These are phyloP conservation scores for Cichorium intybus DNA, from an alignment of 140 eudicot genomes.

Conservation along the genomic window DNA sequence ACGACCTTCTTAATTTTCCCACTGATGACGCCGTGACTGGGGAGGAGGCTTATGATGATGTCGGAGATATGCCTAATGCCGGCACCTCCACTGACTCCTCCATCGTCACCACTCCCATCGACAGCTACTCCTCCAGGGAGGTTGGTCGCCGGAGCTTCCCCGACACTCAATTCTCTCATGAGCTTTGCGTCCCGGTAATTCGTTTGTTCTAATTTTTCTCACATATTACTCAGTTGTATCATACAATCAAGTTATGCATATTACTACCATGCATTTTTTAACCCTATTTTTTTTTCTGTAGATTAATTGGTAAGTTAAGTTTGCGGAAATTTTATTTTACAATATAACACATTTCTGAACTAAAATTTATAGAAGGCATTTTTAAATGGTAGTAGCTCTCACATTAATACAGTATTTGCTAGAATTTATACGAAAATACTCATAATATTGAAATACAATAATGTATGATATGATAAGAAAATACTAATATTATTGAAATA, in stretches of 20 bases:
- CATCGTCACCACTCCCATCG: slow-evolving; percentile 42
- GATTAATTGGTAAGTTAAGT: background rate
- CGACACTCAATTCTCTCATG: slow-evolving; percentile 64
- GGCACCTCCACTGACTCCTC: slow-evolving; percentile 49
- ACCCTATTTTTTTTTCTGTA: background rate
- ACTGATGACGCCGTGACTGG: slow-evolving; percentile 40
- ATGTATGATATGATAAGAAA: background rate
- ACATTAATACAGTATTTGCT: background rate
- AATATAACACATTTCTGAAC: background rate
- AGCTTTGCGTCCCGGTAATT: slow-evolving; percentile 89
- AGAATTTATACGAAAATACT: background rate
- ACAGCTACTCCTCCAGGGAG: slow-evolving; percentile 62
- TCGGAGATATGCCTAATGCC: slow-evolving; percentile 13
- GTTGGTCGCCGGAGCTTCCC: slow-evolving; percentile 39
- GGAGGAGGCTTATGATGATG: slow-evolving; percentile 18
- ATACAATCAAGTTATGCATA: slow-evolving; percentile 1
- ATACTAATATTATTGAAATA: background rate
- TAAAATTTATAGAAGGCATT: background rate
- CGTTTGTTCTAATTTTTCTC: background rate
- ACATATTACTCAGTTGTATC: background rate
- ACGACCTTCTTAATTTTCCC: slow-evolving; percentile 90
- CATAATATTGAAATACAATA: background rate
- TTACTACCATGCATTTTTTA: slow-evolving; percentile 5
- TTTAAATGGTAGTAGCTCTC: background rate
- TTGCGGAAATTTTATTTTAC: background rate